These are phyloP conservation scores for Clavispora santaluciae DNA, from an alignment of 805 yeast genomes.

Conservation along the genomic window DNA sequence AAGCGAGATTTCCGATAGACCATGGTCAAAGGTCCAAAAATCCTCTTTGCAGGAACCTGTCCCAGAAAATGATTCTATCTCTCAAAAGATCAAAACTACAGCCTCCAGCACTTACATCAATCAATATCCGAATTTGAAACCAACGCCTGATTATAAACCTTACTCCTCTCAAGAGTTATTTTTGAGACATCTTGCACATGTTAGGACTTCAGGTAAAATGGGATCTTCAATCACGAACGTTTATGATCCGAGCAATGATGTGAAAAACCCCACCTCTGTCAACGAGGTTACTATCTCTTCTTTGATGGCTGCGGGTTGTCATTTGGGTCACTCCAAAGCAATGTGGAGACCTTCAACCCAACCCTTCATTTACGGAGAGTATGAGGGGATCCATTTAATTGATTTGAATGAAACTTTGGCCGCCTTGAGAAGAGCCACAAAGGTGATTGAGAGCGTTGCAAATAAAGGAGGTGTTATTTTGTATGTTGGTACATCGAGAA, in stretches of 20 bases:
- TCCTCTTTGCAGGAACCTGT: neutral
- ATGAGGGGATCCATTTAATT: conserved; percentile 86
- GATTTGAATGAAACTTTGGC: conserved; percentile 81
- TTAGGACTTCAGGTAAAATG: conserved; percentile 45
- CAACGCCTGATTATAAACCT: conserved; percentile 56
- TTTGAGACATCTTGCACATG: conserved; percentile 66
- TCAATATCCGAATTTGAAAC: conserved; percentile 58
- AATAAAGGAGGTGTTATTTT: conserved; percentile 80
- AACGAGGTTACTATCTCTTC: conserved; percentile 61
- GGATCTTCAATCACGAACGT: conserved; percentile 65
- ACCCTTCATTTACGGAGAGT: conserved; percentile 81
- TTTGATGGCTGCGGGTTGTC: conserved; percentile 88
- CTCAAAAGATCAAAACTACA: conserved; percentile 25
- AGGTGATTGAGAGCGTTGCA: conserved; percentile 78
- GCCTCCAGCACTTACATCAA: conserved; percentile 25
- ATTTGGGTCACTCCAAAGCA: conserved; percentile 84
- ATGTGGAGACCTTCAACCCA: conserved; percentile 78
- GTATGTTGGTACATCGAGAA: conserved; percentile 79
- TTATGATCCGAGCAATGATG: conserved; percentile 65
- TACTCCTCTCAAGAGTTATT: conserved; percentile 75
- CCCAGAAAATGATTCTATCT: conserved; percentile 4
- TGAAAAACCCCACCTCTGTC: conserved; percentile 52
- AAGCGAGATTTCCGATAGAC: conserved; percentile 24
- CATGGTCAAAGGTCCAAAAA: conserved; percentile 24
- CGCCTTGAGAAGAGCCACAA: conserved; percentile 74